These are phyloP conservation scores for Geotrichum klebahnii DNA, from an alignment of 1,139 yeast genomes.

Conservation along the genomic window DNA sequence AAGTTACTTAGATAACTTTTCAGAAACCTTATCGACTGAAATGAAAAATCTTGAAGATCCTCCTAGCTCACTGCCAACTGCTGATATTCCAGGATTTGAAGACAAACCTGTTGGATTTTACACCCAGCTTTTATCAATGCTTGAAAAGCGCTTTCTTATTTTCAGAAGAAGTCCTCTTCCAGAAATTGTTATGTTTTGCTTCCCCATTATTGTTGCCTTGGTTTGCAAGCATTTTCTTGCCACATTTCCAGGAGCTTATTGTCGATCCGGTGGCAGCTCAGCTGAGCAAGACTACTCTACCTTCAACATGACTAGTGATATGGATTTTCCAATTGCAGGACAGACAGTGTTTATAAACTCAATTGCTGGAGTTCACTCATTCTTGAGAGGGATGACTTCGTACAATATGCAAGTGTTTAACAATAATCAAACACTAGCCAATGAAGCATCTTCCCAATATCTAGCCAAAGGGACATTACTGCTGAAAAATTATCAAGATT, in stretches of 20 bases:
- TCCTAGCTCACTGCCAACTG: neutral
- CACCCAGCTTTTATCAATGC: slow-evolving; percentile 34
- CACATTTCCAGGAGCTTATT: slow-evolving; percentile 30
- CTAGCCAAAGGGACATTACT: slow-evolving; percentile 22
- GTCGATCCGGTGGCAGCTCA: slow-evolving; percentile 26
- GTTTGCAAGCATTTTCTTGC: slow-evolving; percentile 32
- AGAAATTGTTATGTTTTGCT: slow-evolving; percentile 30
- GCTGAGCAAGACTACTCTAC: slow-evolving; percentile 27
- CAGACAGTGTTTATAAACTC: slow-evolving; percentile 11
- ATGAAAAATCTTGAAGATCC: neutral
- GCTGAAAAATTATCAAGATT: slow-evolving; percentile 26
- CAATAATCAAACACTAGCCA: slow-evolving; percentile 13
- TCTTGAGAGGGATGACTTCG: slow-evolving; percentile 25
- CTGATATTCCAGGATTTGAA: slow-evolving; percentile 2
- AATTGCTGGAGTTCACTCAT: slow-evolving; percentile 24
- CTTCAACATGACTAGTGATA: slow-evolving; percentile 21
- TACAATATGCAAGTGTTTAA: slow-evolving; percentile 15
- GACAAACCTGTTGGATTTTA: slow-evolving; percentile 26
- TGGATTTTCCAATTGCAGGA: slow-evolving; percentile 26
- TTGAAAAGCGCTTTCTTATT: slow-evolving; percentile 36
- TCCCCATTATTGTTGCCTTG: slow-evolving; percentile 37
- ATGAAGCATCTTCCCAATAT: slow-evolving; percentile 19
- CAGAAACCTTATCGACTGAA: neutral
- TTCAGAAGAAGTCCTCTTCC: slow-evolving; percentile 34
- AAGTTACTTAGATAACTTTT: slow-evolving; percentile 22